A percentile compares a stretch with the other conserved stretches of the same genome.
These are phyloP conservation scores for Yamadazyma olivae DNA, from an alignment of 805 yeast species.

Conservation along the genomic window DNA sequence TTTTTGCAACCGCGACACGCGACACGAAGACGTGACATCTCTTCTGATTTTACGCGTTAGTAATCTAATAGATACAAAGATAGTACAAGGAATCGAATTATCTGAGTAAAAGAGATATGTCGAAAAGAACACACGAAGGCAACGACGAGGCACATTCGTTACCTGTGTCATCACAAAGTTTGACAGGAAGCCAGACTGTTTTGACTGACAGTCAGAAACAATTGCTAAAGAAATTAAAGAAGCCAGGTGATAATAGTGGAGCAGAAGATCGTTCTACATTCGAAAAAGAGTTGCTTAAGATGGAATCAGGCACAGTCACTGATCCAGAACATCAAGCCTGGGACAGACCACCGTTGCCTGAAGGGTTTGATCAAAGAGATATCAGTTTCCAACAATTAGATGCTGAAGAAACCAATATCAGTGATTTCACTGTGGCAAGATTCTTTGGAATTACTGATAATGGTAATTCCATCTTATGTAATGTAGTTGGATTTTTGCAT, in stretches of 20 bases:
- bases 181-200: slow-evolving; percentile 16
- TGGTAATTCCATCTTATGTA: slow-evolving; percentile 88
- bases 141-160: slow-evolving; percentile 25
- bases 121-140: slow-evolving; percentile 4
- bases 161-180: slow-evolving; percentile 26
- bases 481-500: slow-evolving; percentile 84
- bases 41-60: no score
- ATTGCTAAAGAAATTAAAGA: slow-evolving; percentile 30
- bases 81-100: no score
- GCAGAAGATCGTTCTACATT: slow-evolving; percentile 35
- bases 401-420: slow-evolving; percentile 75
- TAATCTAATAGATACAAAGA: no score
- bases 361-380: slow-evolving; percentile 51
- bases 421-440: slow-evolving; percentile 63
- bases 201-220: slow-evolving; percentile 26
- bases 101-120: no score
- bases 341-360: slow-evolving; percentile 58
- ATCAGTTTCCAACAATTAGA: slow-evolving; percentile 87
- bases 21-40: no score
- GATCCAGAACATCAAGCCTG: slow-evolving; percentile 38
- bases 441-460: slow-evolving; percentile 89
- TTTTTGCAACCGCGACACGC: no score
- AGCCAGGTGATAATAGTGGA: slow-evolving; percentile 22
- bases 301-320: slow-evolving; percentile 29
- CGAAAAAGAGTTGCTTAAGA: slow-evolving; percentile 35